These are phyloP conservation scores for Acidomyces sp. DNA, from an alignment of 495 filamentous ascomycete species.

Conservation along the genomic window DNA sequence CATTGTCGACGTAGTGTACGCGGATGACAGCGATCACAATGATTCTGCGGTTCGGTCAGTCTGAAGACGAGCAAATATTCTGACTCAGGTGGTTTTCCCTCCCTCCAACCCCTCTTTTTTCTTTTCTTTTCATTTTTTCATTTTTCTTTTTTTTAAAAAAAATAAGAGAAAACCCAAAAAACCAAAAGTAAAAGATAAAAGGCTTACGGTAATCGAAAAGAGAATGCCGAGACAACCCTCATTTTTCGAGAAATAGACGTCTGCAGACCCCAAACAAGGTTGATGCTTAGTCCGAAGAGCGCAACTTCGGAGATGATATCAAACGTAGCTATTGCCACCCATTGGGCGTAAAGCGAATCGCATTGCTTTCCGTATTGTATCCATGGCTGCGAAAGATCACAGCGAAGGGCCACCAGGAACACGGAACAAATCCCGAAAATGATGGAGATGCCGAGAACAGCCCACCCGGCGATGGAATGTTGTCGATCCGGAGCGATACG, in stretches of 20 bases:
- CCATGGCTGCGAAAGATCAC: not conserved
- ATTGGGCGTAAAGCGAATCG: not conserved
- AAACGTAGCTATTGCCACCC: not conserved
- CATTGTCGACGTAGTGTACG: not conserved
- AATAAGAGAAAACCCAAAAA: too few relatives aligned
- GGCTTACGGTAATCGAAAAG: not conserved
- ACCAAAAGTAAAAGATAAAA: too few relatives aligned
- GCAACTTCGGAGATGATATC: not conserved
- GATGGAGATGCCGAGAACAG: not conserved
- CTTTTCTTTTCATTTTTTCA: too few relatives aligned
- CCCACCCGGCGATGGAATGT: not conserved
- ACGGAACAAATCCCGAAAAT: not conserved
- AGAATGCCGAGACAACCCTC: not conserved
- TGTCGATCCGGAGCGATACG: not conserved
- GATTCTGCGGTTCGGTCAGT: too few relatives aligned
- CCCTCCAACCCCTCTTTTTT: too few relatives aligned
- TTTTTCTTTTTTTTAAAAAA: too few relatives aligned
- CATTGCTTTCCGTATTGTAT: not conserved
- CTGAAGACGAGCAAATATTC: too few relatives aligned
- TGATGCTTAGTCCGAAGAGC: not conserved
- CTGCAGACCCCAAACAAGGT: conserved; percentile 1
- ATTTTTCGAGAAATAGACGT: not conserved
- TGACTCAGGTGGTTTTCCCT: too few relatives aligned
- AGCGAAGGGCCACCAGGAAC: not conserved
- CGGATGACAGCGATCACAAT: not conserved